These are phyloP conservation scores for Adiantum capillusveneris DNA, from an alignment of 75 land plant species.

Conservation along the genomic window DNA sequence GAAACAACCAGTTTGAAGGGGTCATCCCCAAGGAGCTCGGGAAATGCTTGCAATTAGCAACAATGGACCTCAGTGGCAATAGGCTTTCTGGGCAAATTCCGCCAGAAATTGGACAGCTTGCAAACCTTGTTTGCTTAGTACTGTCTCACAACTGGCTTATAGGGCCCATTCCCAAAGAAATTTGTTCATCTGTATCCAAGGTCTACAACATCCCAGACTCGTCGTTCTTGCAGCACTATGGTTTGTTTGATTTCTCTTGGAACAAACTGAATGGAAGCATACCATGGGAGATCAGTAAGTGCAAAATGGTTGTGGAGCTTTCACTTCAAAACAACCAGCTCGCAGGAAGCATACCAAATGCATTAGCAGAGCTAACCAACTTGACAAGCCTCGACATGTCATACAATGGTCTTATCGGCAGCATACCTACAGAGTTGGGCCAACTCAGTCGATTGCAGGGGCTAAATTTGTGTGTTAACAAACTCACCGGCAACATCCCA, in stretches of 20 bases:
- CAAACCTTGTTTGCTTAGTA: conserved; percentile 23
- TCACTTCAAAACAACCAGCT: conserved; percentile 44
- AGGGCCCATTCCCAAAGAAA: conserved; percentile 26
- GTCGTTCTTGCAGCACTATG: conserved; percentile 37
- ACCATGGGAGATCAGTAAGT: conserved; percentile 45
- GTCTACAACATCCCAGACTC: conserved; percentile 19
- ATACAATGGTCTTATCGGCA: conserved; percentile 29
- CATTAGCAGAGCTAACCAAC: conserved; percentile 38
- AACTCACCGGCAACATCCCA: conserved; percentile 37
- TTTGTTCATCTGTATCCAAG: conserved; percentile 22
- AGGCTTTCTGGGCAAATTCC: conserved; percentile 28
- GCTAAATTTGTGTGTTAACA: conserved; percentile 29
- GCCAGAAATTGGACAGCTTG: conserved; percentile 17
- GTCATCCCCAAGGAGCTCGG: conserved; percentile 28
- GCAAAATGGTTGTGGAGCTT: conserved; percentile 53
- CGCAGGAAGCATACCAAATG: conserved; percentile 46
- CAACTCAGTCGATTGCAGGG: conserved; percentile 28
- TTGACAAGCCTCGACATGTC: conserved; percentile 44
- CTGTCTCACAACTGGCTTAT: conserved; percentile 35
- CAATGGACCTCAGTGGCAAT: conserved; percentile 30
- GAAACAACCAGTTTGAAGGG: conserved; percentile 13
- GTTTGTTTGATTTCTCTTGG: conserved; percentile 32
- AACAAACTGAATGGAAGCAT: conserved; percentile 34
- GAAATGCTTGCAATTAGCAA: conserved; percentile 22
- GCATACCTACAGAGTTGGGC: conserved; percentile 35